Evolutionary conservation across 2,329 filamentous ascomycete species (phyloP).

Genomic region (Xylaria sp.): DNA sequence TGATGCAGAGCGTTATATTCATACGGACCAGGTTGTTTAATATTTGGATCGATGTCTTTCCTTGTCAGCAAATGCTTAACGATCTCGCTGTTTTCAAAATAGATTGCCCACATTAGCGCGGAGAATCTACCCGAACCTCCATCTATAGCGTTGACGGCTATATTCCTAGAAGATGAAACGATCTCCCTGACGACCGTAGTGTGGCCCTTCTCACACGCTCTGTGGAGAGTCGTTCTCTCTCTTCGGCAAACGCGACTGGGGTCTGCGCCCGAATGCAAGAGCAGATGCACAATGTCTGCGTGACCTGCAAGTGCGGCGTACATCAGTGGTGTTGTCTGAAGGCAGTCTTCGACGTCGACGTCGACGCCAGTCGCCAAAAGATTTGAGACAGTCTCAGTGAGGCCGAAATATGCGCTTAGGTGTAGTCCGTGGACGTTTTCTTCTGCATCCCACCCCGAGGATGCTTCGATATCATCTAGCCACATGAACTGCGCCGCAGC

Average conservation of each 20-base stretch:
- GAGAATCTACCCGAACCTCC: background rate
- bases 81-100: background rate
- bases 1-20: background rate
- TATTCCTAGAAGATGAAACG: background rate
- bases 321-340: background rate
- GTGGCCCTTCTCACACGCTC: background rate
- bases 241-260: background rate
- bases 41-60: background rate
- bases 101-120: background rate
- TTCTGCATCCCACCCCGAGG: background rate
- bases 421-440: background rate
- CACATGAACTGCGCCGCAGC: constrained; percentile 1
- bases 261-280: background rate
- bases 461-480: background rate
- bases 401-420: background rate
- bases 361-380: background rate
- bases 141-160: background rate
- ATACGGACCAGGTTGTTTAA: background rate
- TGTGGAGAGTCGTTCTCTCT: background rate
- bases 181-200: background rate
- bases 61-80: background rate
- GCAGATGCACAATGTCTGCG: background rate
- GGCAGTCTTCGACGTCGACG: background rate
- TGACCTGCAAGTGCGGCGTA: background rate
- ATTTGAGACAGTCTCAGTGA: background rate